Evolutionary conservation across 2,329 filamentous ascomycete species (phyloP).

Genomic region (Dendrostoma leiphaemia): DNA sequence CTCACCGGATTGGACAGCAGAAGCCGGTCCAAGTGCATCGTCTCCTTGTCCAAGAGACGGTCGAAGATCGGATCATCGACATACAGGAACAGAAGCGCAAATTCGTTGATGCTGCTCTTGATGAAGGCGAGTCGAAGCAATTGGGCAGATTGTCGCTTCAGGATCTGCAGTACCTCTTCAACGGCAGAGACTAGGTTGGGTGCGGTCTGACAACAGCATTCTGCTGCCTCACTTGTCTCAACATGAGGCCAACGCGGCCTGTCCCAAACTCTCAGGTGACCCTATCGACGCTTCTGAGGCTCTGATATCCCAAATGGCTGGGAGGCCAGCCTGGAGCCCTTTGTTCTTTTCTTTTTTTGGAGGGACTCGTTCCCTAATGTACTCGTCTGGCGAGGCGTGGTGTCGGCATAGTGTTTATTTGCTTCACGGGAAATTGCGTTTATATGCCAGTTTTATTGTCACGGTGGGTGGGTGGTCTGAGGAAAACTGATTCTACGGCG

Average conservation of each 20-base stretch:
- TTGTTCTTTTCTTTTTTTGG: too few species aligned
- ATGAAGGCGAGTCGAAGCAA: slow-evolving; percentile 67
- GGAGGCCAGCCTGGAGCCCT: too few species aligned
- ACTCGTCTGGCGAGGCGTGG: neutral
- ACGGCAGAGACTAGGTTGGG: neutral
- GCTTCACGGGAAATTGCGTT: neutral
- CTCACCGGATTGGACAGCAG: slow-evolving; percentile 82
- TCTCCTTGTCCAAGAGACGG: slow-evolving; percentile 71
- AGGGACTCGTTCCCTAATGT: too few species aligned
- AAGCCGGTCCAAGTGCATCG: slow-evolving; percentile 75
- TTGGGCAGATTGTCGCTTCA: slow-evolving; percentile 63
- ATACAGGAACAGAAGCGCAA: slow-evolving; percentile 77
- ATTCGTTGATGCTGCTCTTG: slow-evolving; percentile 75
- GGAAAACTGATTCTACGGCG: neutral
- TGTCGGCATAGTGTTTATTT: neutral
- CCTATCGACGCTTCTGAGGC: too few species aligned
- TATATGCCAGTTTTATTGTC: neutral
- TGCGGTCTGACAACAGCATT: neutral
- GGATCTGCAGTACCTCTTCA: slow-evolving; percentile 71
- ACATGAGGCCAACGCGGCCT: too few species aligned
- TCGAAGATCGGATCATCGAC: slow-evolving; percentile 81
- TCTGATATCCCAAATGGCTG: too few species aligned
- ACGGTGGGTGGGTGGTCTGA: neutral
- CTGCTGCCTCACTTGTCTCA: neutral
- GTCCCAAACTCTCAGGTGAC: too few species aligned